Evolutionary conservation across 331 rosid genomes (phyloP).

Genomic region (Rosa hybrid): DNA sequence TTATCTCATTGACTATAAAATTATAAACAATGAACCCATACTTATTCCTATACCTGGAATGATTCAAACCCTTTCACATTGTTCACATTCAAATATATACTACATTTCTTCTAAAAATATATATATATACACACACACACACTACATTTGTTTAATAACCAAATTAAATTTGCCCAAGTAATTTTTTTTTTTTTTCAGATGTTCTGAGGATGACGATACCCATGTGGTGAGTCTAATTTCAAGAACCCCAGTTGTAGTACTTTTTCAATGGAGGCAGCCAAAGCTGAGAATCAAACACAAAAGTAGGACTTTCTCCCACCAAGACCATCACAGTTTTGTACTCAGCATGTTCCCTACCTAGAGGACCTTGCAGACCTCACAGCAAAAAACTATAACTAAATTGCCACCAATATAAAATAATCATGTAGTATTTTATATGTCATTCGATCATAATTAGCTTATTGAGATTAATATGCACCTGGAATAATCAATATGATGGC

Average conservation of each 20-base stretch:
- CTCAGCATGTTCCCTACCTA: constrained; percentile 11
- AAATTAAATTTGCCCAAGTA: neutral
- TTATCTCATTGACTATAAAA: constrained; percentile 1
- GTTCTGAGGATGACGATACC: neutral
- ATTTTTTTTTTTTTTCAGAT: neutral
- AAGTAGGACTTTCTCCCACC: neutral
- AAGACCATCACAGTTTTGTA: neutral
- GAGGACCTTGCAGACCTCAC: constrained; percentile 1
- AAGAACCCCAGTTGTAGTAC: neutral
- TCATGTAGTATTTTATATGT: neutral
- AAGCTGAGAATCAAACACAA: neutral
- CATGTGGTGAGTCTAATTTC: constrained; percentile 13
- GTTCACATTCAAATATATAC: neutral
- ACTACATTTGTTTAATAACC: neutral
- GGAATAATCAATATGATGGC: neutral
- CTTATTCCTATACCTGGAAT: neutral
- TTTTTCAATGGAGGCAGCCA: neutral
- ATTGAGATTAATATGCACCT: neutral
- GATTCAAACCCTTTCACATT: neutral
- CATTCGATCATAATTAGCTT: neutral
- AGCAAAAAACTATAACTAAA: neutral
- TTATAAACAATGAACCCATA: neutral
- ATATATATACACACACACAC: too few species aligned
- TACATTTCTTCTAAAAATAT: neutral
- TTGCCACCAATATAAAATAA: neutral